Evolutionary conservation across 2,329 filamentous ascomycete genomes (phyloP), one percentile per base, ranked within the genome.

Genomic region (Alternaria ventricosa): DNA sequence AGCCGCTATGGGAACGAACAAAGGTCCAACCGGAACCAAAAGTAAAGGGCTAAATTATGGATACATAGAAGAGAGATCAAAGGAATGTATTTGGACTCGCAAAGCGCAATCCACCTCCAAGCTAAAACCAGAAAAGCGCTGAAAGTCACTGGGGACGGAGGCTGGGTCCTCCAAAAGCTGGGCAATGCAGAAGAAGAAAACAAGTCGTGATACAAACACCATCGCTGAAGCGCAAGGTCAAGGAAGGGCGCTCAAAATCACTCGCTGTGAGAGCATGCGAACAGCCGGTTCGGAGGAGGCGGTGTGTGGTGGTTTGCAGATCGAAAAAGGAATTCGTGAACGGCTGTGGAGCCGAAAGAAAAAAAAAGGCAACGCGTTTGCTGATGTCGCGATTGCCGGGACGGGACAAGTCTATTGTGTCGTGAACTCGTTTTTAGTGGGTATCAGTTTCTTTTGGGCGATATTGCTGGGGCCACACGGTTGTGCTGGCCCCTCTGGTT

Each of bases 371-470:
- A 53, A 45, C 36, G 23, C 53, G 54, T 55, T 47, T 33, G 62
- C 50, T 62, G 60, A 61, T 63, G 45, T 51, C 54, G 44, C 49
- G 25, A 15, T 33, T 55, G 60, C 60, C 67, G 62, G 54, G 33
- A 60, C 12, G 51, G 46, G 55, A 66, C 75, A 70, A 64, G 55
- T 78, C 76, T 78, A 78, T 75, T 67, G 66, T 51, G 72, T 78
- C 76, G 74, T 78, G 71, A 78, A 74, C 67, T 75, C 75, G 71
- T 77, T 61, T 77, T 67, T 76, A 75, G 69, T 64, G 75, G 76
- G 76, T 78, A 78, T 78, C 75, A 69, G 73, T 64, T 74, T 77
- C 71, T 69, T 69, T 71, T 72, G 66, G 67, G 66, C 60, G 65
- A 68, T 71, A 57, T 65, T 70, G 66, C 54, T 65, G 57, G 69